Percentiles rank a stretch among this genome's conserved stretches.
phyloP scores from a whole-genome alignment of 768 basidiomycete genomes.

The Tylopilus intermedius region DNA sequence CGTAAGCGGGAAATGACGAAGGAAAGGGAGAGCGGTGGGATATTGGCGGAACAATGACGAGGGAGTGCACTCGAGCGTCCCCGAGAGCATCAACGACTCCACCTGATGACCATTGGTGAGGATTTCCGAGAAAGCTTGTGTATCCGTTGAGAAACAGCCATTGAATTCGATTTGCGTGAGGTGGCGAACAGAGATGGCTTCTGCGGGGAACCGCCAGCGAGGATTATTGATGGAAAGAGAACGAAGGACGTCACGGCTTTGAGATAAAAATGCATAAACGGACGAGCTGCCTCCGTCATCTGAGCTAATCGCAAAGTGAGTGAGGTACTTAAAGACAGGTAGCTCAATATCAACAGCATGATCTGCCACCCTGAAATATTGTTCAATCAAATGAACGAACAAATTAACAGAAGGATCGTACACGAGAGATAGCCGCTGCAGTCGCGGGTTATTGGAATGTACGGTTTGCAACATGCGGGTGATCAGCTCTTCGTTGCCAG shows the following conservation, averaged over 20 bases:
- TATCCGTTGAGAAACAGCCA: conserved; percentile 48
- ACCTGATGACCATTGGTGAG: conserved; percentile 58
- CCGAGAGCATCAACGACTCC: conserved; percentile 54
- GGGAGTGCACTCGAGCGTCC: conserved; percentile 47
- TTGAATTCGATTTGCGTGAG: conserved; percentile 60
- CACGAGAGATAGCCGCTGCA: conserved; percentile 56
- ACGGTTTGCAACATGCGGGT: conserved; percentile 48
- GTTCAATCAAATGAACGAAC: not conserved
- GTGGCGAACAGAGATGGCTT: conserved; percentile 53
- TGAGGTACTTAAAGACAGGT: conserved; percentile 50
- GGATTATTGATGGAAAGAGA: conserved; percentile 51
- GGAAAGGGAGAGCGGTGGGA: conserved; percentile 49
- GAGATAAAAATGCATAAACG: conserved; percentile 45
- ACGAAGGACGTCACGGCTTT: conserved; percentile 50
- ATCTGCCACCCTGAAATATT: conserved; percentile 30
- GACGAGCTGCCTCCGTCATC: conserved; percentile 37
- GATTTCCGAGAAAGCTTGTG: conserved; percentile 53
- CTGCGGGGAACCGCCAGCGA: conserved; percentile 53
- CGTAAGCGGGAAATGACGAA: conserved; percentile 59
- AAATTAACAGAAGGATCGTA: conserved; percentile 23
- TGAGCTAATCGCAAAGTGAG: conserved; percentile 54
- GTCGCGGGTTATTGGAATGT: conserved; percentile 45
- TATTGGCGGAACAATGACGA: conserved; percentile 48
- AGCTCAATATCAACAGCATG: conserved; percentile 41
- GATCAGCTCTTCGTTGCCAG: conserved; percentile 52